A percentile compares a stretch with the other conserved stretches of the same genome.
These are phyloP conservation scores for Tolypocladium nubicola DNA, from an alignment of 2,329 filamentous ascomycete genomes.

Conservation along the genomic window DNA sequence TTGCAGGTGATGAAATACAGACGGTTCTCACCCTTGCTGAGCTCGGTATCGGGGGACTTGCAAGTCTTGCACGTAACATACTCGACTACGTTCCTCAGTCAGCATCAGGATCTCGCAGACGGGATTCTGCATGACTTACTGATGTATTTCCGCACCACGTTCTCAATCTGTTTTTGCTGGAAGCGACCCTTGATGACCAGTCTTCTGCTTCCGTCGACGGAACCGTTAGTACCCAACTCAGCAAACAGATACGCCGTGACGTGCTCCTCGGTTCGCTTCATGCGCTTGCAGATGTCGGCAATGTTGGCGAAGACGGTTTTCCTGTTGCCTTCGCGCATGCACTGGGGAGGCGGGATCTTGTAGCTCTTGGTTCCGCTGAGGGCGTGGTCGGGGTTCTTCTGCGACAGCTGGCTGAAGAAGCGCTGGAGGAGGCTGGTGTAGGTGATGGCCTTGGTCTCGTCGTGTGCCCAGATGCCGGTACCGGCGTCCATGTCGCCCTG, in stretches of 20 bases:
- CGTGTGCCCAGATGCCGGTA: slow-evolving; percentile 84
- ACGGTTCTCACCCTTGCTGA: slow-evolving; percentile 98
- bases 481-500: slow-evolving; percentile 76
- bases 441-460: slow-evolving; percentile 64
- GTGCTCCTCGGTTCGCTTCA: slow-evolving; percentile 98
- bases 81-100: slow-evolving; percentile 49
- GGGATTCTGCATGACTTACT: slow-evolving; percentile 42
- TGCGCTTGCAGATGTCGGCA: slow-evolving; percentile 95
- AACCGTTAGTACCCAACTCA: slow-evolving; percentile 94
- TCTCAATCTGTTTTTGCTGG: slow-evolving; percentile 99
- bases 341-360: slow-evolving; percentile 98
- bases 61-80: slow-evolving; percentile 99
- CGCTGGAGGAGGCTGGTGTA: slow-evolving; percentile 80
- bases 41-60: slow-evolving; percentile 84
- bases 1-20: slow-evolving; percentile 97
- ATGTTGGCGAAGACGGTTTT: slow-evolving; percentile 99
- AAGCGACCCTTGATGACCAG: slow-evolving; percentile 99
- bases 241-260: slow-evolving; percentile 95
- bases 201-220: slow-evolving; percentile 83
- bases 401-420: slow-evolving; percentile 90
- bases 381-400: slow-evolving; percentile 93
- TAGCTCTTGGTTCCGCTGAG: slow-evolving; percentile 86
- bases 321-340: slow-evolving; percentile 99
- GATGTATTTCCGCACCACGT: slow-evolving; percentile 90
- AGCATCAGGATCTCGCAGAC: not conserved